Evolutionary conservation across 768 basidiomycete species (phyloP), one percentile per base, ranked within the genome.

Genomic region (Boletus vinaceobasis): DNA sequence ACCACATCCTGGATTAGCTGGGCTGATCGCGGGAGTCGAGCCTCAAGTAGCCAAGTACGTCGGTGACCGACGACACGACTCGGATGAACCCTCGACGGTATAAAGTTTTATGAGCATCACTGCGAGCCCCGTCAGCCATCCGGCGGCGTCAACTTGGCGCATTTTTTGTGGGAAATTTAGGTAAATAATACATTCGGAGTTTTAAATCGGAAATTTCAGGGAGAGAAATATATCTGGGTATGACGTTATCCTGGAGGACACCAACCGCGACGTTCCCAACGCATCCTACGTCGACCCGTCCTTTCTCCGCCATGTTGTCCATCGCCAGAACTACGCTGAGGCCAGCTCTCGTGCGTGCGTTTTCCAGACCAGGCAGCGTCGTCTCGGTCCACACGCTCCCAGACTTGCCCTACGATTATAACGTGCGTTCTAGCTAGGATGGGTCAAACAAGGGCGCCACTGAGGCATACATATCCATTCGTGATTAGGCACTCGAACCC

Each of bases 401-500:
- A 5, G 74, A 82, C 38, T 77, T 95, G 31, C 88, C 91, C 43
- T 94, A 93, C 67, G 75, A 76, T 19, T 90, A 94, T 70, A 81
- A 92, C 72, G 91, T 88, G 50, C 57, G 80, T 71, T 35, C 40
- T 6, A n/a, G 19, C 15, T 11, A 17, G 43, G 17, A 19, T 15
- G 17, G 5, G 17, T 4, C 14, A 15, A 44, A 46, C 26, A 4
- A 35, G 9, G 14, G 40, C 9, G 37, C 31, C 19, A 36, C 50
- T 49, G 51, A 57, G 21, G 14, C 35, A 37, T 44, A 21, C n/a
- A 9, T 15, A 21, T 13, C 1, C 40, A 31, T 26, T 7, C 17
- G 17, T n/a, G n/a, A 49, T 42, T 42, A 88, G 87, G 91, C 93
- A 10, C 85, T 98, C 60, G 94, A 98, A 74, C 96, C 96, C 10